phyloP scores from a whole-genome alignment of 495 filamentous ascomycete genomes.

The Hyaloscypha hepaticicola region DNA sequence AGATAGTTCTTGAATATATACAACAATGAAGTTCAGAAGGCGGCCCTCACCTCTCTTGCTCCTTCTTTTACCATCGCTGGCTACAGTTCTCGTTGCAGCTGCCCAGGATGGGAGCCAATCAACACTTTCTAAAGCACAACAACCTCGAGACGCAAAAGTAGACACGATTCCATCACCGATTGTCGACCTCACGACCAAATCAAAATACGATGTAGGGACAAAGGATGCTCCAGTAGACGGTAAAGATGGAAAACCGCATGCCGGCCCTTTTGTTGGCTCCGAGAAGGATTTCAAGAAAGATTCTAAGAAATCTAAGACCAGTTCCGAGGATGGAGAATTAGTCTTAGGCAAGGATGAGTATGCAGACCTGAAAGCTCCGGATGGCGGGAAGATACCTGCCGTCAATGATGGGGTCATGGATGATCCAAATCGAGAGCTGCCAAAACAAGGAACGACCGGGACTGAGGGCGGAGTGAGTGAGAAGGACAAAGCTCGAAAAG shows the following conservation, averaged over 20 bases:
- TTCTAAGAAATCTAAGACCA: conserved; percentile 21
- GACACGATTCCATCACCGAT: conserved; percentile 28
- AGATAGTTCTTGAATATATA: conserved; percentile 19
- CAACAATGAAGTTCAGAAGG: conserved; percentile 47
- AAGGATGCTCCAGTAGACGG: conserved; percentile 93
- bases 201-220: conserved; percentile 53
- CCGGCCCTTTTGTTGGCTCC: conserved; percentile 81
- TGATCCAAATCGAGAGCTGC: conserved; percentile 67
- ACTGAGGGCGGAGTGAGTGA: conserved; percentile 84
- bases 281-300: conserved; percentile 49
- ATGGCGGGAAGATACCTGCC: conserved; percentile 70
- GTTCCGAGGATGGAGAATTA: conserved; percentile 34
- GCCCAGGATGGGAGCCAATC: conserved; percentile 25
- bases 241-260: conserved; percentile 92
- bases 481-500: conserved; percentile 70
- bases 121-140: conserved; percentile 28
- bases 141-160: conserved; percentile 39
- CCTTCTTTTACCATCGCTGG: conserved; percentile 42
- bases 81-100: conserved; percentile 30
- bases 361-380: conserved; percentile 45
- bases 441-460: conserved; percentile 82
- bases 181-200: conserved; percentile 34
- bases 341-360: conserved; percentile 44
- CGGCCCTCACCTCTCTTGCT: conserved; percentile 44
- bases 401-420: conserved; percentile 91